A percentile compares a stretch with the other conserved stretches of the same genome.
phyloP scores from a whole-genome alignment of 2,329 filamentous ascomycete species.

The Fusarium mundagurra region DNA sequence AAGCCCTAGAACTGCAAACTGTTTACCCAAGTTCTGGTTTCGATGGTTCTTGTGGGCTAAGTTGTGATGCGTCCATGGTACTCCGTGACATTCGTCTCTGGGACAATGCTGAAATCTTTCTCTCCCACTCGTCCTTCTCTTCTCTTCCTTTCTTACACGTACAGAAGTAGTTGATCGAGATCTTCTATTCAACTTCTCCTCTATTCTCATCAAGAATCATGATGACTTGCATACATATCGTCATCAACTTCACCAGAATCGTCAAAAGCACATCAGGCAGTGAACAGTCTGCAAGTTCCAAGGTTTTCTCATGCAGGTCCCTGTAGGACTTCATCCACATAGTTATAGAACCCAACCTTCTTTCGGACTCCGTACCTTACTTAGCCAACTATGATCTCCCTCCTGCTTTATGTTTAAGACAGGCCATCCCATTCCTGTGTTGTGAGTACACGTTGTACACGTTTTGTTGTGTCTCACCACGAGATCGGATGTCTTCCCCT shows the following conservation, averaged over 20 bases:
- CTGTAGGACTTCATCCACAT: neutral
- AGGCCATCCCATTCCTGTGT: neutral
- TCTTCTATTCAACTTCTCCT: neutral
- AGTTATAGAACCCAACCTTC: constrained; percentile 8
- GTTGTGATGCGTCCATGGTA: neutral
- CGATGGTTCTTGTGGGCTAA: neutral
- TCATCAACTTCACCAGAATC: neutral
- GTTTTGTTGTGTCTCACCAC: constrained; percentile 25
- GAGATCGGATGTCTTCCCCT: constrained; percentile 3
- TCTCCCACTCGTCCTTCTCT: neutral
- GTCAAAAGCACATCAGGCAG: neutral
- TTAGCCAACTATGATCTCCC: neutral
- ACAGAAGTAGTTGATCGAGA: constrained; percentile 5
- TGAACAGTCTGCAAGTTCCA: constrained; percentile 1
- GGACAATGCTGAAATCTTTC: neutral
- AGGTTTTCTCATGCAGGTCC: constrained; percentile 11
- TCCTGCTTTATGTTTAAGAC: constrained; percentile 13
- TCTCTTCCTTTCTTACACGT: neutral
- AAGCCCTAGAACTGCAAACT: neutral
- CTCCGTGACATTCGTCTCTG: neutral
- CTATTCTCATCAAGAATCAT: neutral
- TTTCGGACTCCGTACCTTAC: neutral
- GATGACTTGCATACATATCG: neutral
- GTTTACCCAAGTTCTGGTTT: neutral
- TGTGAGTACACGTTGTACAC: constrained; percentile 1